phyloP scores from a whole-genome alignment of 306 rosid genomes.

The Ceratonia siliqua region DNA sequence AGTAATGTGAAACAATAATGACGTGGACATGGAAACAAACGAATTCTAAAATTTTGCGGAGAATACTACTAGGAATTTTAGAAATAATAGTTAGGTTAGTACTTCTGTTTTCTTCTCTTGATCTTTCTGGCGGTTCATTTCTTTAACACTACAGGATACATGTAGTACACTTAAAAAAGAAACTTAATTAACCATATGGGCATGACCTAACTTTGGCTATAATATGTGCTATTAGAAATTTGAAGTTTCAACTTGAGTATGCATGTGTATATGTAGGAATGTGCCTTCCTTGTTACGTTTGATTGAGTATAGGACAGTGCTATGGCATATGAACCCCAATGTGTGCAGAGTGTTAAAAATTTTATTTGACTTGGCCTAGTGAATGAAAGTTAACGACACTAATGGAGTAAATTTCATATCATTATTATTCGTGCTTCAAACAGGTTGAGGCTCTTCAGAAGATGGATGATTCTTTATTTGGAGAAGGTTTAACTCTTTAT shows the following conservation, averaged over 20 bases:
- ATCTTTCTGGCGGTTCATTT: not conserved
- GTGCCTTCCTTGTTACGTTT: slow-evolving; percentile 6
- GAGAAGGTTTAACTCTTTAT: slow-evolving; percentile 87
- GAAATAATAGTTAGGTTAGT: not conserved
- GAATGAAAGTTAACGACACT: slow-evolving; percentile 17
- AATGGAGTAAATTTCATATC: slow-evolving; percentile 9
- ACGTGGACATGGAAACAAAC: not conserved
- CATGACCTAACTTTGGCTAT: not conserved
- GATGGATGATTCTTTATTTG: slow-evolving; percentile 70
- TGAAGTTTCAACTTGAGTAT: not conserved
- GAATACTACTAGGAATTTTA: not conserved
- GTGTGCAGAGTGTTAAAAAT: not conserved
- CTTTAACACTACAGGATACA: not conserved
- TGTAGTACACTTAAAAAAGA: not conserved
- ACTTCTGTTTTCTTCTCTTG: not conserved
- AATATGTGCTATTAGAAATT: not conserved
- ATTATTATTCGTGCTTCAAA: slow-evolving; percentile 6
- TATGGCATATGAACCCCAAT: not conserved
- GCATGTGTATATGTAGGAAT: not conserved
- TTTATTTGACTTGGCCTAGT: not conserved
- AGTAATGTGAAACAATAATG: not conserved
- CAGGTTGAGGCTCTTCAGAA: slow-evolving; percentile 69
- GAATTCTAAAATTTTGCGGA: not conserved
- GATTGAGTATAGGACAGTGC: not conserved
- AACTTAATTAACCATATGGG: not conserved